Conservation (phyloP, 306 rosid species). For the Lotus japonicus region DNA sequence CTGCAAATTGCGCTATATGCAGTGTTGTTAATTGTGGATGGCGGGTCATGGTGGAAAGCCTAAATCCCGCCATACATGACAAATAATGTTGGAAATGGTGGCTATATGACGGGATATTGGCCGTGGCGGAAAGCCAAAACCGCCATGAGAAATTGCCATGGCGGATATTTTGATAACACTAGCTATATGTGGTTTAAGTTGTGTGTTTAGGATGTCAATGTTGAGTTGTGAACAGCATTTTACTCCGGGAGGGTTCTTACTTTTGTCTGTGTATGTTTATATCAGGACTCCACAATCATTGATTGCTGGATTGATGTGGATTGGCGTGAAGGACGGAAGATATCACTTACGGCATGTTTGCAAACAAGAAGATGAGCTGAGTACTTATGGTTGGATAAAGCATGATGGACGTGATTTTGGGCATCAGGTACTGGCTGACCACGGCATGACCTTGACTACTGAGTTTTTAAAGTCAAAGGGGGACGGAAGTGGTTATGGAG, state of each 20-base stretch:
- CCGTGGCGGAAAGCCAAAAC: too few relatives aligned
- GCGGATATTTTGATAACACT: too few relatives aligned
- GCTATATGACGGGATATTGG: too few relatives aligned
- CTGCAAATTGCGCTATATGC: not conserved
- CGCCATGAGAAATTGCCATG: too few relatives aligned
- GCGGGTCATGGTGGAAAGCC: too few relatives aligned
- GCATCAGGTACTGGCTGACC: constrained; percentile 74
- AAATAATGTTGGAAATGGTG: too few relatives aligned
- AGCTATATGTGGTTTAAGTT: constrained; percentile 1
- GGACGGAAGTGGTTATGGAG: constrained; percentile 86
- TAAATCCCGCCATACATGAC: too few relatives aligned
- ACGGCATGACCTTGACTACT: constrained; percentile 58
- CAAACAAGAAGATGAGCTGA: constrained; percentile 67
- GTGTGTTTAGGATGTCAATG: not conserved
- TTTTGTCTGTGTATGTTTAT: not conserved
- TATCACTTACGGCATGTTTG: constrained; percentile 55
- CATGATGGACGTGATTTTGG: constrained; percentile 89
- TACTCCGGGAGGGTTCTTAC: constrained; percentile 8
- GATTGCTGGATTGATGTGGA: constrained; percentile 95
- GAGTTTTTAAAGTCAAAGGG: constrained; percentile 75
- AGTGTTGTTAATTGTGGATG: too few relatives aligned
- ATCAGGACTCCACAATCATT: constrained; percentile 82
- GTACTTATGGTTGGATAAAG: constrained; percentile 77
- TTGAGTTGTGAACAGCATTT: not conserved
- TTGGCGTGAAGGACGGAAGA: constrained; percentile 65